Conservation (phyloP, 192 early-diverging fungal species). For the Mortierella hygrophila region DNA sequence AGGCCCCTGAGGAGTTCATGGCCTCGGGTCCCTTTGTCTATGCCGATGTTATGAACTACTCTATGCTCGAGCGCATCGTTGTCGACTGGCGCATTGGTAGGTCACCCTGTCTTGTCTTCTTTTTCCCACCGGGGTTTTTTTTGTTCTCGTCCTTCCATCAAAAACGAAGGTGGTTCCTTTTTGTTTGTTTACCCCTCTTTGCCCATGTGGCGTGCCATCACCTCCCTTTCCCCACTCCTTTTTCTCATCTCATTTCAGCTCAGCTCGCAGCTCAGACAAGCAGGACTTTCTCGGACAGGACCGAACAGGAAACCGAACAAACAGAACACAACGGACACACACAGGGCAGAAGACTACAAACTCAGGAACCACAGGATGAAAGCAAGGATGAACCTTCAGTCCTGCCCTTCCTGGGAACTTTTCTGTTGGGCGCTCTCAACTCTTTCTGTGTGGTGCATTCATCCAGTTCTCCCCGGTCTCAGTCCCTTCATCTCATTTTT, state of each 20-base stretch:
- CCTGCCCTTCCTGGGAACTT: neutral
- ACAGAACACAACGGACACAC: neutral
- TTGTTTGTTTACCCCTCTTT: neutral
- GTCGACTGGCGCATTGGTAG: slow-evolving; percentile 71
- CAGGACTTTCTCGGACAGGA: neutral
- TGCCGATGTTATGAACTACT: slow-evolving; percentile 75
- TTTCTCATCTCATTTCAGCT: neutral
- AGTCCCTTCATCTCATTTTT: neutral
- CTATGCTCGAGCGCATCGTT: slow-evolving; percentile 71
- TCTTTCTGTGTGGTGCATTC: neutral
- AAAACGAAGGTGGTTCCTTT: neutral
- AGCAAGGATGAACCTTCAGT: neutral
- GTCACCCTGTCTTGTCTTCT: neutral
- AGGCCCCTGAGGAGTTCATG: slow-evolving; percentile 64
- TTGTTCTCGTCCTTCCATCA: neutral
- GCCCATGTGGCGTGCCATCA: neutral
- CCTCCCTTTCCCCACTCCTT: neutral
- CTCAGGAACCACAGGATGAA: neutral
- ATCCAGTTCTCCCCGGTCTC: neutral
- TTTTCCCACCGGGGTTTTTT: neutral
- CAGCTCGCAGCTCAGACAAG: neutral
- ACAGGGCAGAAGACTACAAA: neutral
- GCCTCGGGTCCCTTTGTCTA: slow-evolving; percentile 72
- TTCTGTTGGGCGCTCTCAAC: neutral
- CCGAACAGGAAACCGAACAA: neutral